Evolutionary conservation across 306 rosid genomes (phyloP), one percentile per base, ranked within the genome.

Genomic region (Canavalia gladiata): DNA sequence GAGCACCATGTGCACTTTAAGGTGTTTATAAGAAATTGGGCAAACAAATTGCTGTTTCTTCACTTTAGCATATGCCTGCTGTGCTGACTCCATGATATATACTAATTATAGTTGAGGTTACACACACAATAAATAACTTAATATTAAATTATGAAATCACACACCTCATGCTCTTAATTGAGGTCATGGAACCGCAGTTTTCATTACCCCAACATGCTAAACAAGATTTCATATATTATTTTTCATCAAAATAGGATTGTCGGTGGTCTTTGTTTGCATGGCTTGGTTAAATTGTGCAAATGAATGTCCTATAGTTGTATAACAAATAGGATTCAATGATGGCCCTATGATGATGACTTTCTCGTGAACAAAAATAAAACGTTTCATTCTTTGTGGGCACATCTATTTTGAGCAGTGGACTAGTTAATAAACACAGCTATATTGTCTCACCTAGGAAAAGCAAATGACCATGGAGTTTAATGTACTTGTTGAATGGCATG

Each of bases 1-100:
- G 43, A 55, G 31, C 60, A 55, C 50, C 86, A 70, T 83, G 65
- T 83, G 69, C 83, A 69, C 52, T 60, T 60, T 11, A 33, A 30
- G 66, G 75, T 54, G 60, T 46, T 30, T 59, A 31, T 47, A 34
- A 13, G 6, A 13, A 56, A 64, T 47, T 29, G 45, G n/a, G 11
- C 3, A 35, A 35, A 58, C 37, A 58, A 28, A 13, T 47, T 82
- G 73, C 49, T 37, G 66, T 43, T 68, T 35, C 56, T 45, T 37
- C 55, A 55, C 51, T 58, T 47, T 39, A 68, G 31, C 45, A 65
- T 43, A 64, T 55, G 42, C 60, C 57, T 9, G 59, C 25, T 10
- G 74, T 9, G 59, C 25, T 10, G 74, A 51, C 50, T 31, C 57
- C 29, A 54, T 51, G 8, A 4, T 3, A 12, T 37, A 37, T 37